phyloP scores from a whole-genome alignment of 2,329 filamentous ascomycete species.

The Xylaria sp. region DNA sequence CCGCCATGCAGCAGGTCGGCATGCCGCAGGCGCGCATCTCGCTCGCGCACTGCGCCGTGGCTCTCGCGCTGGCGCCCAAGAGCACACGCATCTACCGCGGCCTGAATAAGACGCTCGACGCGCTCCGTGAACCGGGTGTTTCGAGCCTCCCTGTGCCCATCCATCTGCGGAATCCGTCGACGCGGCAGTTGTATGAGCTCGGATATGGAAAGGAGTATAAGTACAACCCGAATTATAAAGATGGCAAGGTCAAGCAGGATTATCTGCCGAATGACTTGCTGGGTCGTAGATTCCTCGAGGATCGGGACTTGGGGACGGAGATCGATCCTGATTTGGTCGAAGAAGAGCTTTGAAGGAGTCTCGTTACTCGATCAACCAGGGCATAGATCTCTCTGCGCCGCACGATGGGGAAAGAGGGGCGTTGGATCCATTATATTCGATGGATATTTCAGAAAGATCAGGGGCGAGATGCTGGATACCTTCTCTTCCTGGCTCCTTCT shows the following conservation, averaged over 20 bases:
- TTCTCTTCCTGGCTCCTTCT: too few species aligned
- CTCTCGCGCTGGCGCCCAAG: conserved; percentile 75
- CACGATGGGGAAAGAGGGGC: too few species aligned
- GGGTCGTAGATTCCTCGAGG: conserved; percentile 71
- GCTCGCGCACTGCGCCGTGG: conserved; percentile 79
- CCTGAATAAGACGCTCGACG: conserved; percentile 72
- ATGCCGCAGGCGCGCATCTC: conserved; percentile 94
- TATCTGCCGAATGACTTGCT: conserved; percentile 77
- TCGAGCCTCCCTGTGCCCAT: conserved; percentile 77
- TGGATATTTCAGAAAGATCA: neutral
- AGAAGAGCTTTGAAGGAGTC: conserved; percentile 26
- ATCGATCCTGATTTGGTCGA: conserved; percentile 64
- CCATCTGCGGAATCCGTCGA: conserved; percentile 88
- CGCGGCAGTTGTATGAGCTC: conserved; percentile 85
- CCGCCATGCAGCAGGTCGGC: conserved; percentile 85
- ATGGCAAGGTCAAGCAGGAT: conserved; percentile 77
- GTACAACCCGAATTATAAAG: conserved; percentile 85
- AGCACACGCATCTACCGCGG: conserved; percentile 81
- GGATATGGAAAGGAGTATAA: conserved; percentile 91
- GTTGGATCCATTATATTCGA: neutral
- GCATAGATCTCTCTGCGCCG: too few species aligned
- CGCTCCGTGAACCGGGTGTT: conserved; percentile 75
- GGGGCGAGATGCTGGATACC: neutral
- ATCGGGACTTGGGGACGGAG: conserved; percentile 70
- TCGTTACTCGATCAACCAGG: too few species aligned